Percentiles rank a stretch among this genome's conserved stretches.
phyloP scores from a whole-genome alignment of 805 yeast species.

The Schwanniomyces occidentalis region DNA sequence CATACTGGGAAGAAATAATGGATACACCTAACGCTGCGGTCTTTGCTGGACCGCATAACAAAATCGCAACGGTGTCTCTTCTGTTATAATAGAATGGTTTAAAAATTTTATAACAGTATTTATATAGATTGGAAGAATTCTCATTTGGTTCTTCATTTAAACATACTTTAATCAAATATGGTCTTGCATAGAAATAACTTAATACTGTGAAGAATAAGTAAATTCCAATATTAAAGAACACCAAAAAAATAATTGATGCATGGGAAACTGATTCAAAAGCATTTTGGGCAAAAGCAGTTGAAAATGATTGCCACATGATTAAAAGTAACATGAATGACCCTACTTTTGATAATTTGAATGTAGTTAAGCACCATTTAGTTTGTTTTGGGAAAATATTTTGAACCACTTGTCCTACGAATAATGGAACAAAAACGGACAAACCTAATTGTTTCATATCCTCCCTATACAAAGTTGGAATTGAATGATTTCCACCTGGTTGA shows the following conservation, averaged over 20 bases:
- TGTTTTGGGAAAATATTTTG: constrained; percentile 71
- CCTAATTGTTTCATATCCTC: constrained; percentile 89
- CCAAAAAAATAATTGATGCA: constrained; percentile 69
- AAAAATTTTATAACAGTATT: constrained; percentile 41
- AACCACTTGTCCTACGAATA: constrained; percentile 83
- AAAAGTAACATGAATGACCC: constrained; percentile 78
- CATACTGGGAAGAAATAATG: constrained; percentile 77
- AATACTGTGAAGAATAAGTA: constrained; percentile 74
- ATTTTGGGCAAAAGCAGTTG: constrained; percentile 81
- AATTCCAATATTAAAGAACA: constrained; percentile 80
- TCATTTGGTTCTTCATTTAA: constrained; percentile 50
- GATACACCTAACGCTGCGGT: constrained; percentile 93
- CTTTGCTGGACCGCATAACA: constrained; percentile 91
- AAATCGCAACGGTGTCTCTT: constrained; percentile 71
- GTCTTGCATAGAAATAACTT: constrained; percentile 62
- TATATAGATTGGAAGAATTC: constrained; percentile 47
- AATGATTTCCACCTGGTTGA: constrained; percentile 47
- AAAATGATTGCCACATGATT: constrained; percentile 76
- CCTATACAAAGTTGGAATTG: constrained; percentile 60
- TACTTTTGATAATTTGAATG: constrained; percentile 64
- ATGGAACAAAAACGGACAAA: constrained; percentile 76
- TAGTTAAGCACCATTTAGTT: constrained; percentile 58
- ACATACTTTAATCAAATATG: constrained; percentile 45
- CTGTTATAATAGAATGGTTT: constrained; percentile 71
- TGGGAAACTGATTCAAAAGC: constrained; percentile 74